These are phyloP conservation scores for Atkinsonella texensis DNA, from an alignment of 2,329 filamentous ascomycete species.

Conservation along the genomic window DNA sequence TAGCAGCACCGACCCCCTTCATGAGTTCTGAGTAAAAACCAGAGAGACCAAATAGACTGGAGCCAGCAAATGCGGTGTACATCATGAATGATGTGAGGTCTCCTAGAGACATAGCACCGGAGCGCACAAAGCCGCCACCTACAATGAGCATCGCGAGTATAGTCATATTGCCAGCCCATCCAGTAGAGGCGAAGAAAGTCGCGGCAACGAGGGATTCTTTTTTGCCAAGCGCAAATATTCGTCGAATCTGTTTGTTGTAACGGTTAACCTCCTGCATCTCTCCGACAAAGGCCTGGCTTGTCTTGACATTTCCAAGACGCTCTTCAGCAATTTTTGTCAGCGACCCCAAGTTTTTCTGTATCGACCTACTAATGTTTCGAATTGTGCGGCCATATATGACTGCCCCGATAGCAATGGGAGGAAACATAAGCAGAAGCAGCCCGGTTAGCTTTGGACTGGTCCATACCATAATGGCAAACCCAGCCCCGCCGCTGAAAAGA, in stretches of 20 bases:
- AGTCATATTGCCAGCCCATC: slow-evolving; percentile 92
- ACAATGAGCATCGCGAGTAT: slow-evolving; percentile 83
- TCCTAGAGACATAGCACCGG: slow-evolving; percentile 75
- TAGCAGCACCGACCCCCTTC: slow-evolving; percentile 98
- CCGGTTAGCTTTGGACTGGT: slow-evolving; percentile 84
- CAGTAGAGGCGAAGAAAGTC: slow-evolving; percentile 77
- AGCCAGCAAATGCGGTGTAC: slow-evolving; percentile 82
- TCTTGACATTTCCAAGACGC: slow-evolving; percentile 91
- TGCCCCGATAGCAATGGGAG: slow-evolving; percentile 79
- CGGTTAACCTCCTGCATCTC: slow-evolving; percentile 82
- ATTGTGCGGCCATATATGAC: slow-evolving; percentile 87
- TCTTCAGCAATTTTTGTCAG: slow-evolving; percentile 97
- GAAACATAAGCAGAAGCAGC: slow-evolving; percentile 75
- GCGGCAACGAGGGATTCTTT: slow-evolving; percentile 80
- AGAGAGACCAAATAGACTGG: slow-evolving; percentile 84
- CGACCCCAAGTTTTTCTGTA: slow-evolving; percentile 86
- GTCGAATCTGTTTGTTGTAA: slow-evolving; percentile 85
- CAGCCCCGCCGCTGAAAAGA: slow-evolving; percentile 78
- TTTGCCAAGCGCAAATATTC: slow-evolving; percentile 81
- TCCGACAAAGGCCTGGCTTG: slow-evolving; percentile 89
- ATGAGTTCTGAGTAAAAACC: slow-evolving; percentile 97
- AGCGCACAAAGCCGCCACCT: slow-evolving; percentile 80
- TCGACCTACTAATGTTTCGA: slow-evolving; percentile 77
- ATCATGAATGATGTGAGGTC: slow-evolving; percentile 95
- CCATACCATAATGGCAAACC: slow-evolving; percentile 90